A percentile compares a stretch with the other conserved stretches of the same genome.
Evolutionary conservation across 1,284 basidiomycete genomes (phyloP).

Genomic region (Kalmanozyma brasiliensis): DNA sequence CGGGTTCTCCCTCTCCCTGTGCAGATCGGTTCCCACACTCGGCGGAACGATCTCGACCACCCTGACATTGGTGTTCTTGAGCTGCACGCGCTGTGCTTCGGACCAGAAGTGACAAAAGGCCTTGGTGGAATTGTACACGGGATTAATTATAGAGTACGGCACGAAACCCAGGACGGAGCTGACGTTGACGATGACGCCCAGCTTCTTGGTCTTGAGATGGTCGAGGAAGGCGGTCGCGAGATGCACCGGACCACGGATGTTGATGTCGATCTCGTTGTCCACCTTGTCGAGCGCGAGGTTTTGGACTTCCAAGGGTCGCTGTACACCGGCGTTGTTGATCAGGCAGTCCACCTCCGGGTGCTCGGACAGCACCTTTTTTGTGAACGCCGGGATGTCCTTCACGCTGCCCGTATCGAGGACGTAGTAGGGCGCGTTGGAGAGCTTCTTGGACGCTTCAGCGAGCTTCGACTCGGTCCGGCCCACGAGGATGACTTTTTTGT

Average conservation of each 20-base stretch:
- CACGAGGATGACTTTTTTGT: conserved; percentile 69
- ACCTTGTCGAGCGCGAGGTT: conserved; percentile 56
- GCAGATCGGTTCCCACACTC: conserved; percentile 58
- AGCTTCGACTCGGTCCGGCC: conserved; percentile 68
- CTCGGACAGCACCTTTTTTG: conserved; percentile 64
- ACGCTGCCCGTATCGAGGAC: conserved; percentile 68
- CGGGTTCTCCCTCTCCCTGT: conserved; percentile 55
- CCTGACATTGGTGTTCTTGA: conserved; percentile 54
- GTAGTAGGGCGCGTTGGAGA: conserved; percentile 66
- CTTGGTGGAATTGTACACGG: conserved; percentile 56
- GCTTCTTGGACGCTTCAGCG: conserved; percentile 59
- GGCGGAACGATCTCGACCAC: conserved; percentile 64
- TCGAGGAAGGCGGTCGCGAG: conserved; percentile 57
- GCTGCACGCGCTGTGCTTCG: conserved; percentile 57
- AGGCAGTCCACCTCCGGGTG: conserved; percentile 69
- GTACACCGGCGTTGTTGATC: conserved; percentile 70
- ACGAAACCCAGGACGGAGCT: conserved; percentile 59
- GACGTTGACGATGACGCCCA: conserved; percentile 60
- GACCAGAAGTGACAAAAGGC: conserved; percentile 62
- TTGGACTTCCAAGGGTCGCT: conserved; percentile 62
- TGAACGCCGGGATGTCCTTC: conserved; percentile 59
- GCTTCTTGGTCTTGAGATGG: conserved; percentile 57
- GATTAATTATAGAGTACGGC: conserved; percentile 56
- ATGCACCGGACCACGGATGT: conserved; percentile 62
- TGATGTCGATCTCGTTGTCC: conserved; percentile 62